A percentile compares a stretch with the other conserved stretches of the same genome.
Evolutionary conservation across 75 land plant species (phyloP).

Genomic region (Picea sitchensis): DNA sequence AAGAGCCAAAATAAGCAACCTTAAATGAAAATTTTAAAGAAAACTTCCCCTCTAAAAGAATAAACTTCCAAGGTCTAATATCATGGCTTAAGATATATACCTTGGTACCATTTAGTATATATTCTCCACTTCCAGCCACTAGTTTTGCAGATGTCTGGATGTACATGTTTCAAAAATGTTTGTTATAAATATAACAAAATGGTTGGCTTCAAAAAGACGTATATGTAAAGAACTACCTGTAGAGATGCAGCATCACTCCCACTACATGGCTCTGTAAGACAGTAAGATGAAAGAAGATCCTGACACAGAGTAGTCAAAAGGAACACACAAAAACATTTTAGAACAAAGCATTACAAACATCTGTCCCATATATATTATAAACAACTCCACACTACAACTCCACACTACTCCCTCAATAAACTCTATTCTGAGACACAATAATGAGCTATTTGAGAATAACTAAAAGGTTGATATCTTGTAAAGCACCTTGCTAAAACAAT

Average conservation of each 20-base stretch:
- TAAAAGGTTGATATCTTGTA: neutral
- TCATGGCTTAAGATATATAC: constrained; percentile 11
- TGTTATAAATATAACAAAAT: too few relatives aligned
- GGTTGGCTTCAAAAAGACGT: too few relatives aligned
- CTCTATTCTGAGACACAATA: too few relatives aligned
- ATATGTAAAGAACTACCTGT: constrained; percentile 15
- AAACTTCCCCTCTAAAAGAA: too few relatives aligned
- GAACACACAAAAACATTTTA: neutral
- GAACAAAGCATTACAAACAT: neutral
- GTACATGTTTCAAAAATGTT: too few relatives aligned
- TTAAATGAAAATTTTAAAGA: too few relatives aligned
- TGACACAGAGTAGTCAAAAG: neutral
- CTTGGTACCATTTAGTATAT: constrained; percentile 43
- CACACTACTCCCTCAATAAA: neutral
- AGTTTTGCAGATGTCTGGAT: constrained; percentile 34
- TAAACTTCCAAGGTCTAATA: neutral
- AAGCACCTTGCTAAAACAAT: too few relatives aligned
- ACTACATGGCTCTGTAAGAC: constrained; percentile 40
- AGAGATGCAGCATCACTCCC: constrained; percentile 49
- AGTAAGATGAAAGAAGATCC: constrained; percentile 42
- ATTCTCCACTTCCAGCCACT: constrained; percentile 28
- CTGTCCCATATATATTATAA: neutral
- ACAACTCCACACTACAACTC: neutral
- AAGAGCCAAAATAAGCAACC: too few relatives aligned
- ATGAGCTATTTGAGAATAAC: too few relatives aligned